Conservation (phyloP, 2,329 filamentous ascomycete genomes). For the Xylariaceae sp. region DNA sequence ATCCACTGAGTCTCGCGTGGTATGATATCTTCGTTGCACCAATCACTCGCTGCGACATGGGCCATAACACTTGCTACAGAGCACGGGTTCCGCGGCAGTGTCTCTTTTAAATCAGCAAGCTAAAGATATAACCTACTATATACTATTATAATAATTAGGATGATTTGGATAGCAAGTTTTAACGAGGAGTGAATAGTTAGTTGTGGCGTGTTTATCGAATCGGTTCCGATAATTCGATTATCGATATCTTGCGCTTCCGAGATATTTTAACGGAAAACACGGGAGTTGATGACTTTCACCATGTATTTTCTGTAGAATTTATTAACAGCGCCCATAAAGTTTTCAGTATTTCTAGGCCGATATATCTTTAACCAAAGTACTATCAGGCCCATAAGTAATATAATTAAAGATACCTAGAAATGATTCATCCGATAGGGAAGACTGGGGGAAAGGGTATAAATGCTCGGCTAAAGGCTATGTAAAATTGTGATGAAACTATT, state of each 20-base stretch:
- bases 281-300: conserved; percentile 2
- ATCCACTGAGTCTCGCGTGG: conserved; percentile 2
- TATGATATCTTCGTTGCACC: background rate
- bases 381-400: too few species aligned
- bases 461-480: too few species aligned
- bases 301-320: background rate
- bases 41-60: conserved; percentile 4
- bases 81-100: conserved; percentile 7
- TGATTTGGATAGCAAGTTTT: background rate
- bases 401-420: too few species aligned
- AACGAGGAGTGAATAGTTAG: background rate
- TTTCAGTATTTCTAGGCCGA: too few species aligned
- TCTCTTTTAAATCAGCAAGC: background rate
- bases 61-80: conserved; percentile 17
- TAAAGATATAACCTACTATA: background rate
- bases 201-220: background rate
- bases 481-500: too few species aligned
- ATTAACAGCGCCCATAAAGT: too few species aligned
- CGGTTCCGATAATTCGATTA: too few species aligned
- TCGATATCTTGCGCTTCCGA: too few species aligned
- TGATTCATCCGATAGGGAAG: too few species aligned
- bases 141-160: background rate
- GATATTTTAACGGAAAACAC: too few species aligned
- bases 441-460: too few species aligned
- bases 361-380: too few species aligned